Percentiles rank a stretch among this genome's conserved stretches.
These are phyloP conservation scores for Apophysomyces ossiformis DNA, from an alignment of 371 early-diverging fungal genomes.

Conservation along the genomic window DNA sequence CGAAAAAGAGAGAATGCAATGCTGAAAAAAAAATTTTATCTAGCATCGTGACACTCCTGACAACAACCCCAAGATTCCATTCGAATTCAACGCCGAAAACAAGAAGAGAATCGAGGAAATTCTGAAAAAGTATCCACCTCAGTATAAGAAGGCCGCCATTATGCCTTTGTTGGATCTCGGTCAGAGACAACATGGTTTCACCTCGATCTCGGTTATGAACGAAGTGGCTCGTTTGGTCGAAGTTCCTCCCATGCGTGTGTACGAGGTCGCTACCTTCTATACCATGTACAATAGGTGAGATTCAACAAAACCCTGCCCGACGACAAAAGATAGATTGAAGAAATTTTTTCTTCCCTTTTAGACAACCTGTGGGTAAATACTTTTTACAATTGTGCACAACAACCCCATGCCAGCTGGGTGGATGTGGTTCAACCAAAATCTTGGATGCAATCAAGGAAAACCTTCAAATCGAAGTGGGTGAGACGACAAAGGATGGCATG, in stretches of 20 bases:
- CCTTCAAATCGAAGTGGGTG: slow-evolving; percentile 90
- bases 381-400: slow-evolving; percentile 98
- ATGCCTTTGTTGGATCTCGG: slow-evolving; percentile 96
- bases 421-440: slow-evolving; percentile 90
- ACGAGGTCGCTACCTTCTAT: slow-evolving; percentile 99
- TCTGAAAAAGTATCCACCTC: slow-evolving; percentile 93
- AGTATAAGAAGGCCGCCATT: slow-evolving; percentile 97
- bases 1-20: neutral
- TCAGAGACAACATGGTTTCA: slow-evolving; percentile 94
- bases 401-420: slow-evolving; percentile 92
- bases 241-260: slow-evolving; percentile 98
- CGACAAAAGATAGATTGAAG: neutral
- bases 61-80: slow-evolving; percentile 88
- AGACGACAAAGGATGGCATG: slow-evolving; percentile 92
- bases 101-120: slow-evolving; percentile 83
- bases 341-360: slow-evolving; percentile 20
- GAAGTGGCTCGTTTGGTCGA: slow-evolving; percentile 93
- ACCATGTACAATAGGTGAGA: slow-evolving; percentile 96
- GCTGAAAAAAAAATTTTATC: neutral
- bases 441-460: slow-evolving; percentile 85
- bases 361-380: slow-evolving; percentile 97
- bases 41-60: slow-evolving; percentile 91
- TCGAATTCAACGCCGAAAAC: slow-evolving; percentile 87
- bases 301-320: neutral
- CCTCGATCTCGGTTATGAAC: slow-evolving; percentile 95